phyloP scores from a whole-genome alignment of 495 filamentous ascomycete genomes.

The Penicillium subrubescens region DNA sequence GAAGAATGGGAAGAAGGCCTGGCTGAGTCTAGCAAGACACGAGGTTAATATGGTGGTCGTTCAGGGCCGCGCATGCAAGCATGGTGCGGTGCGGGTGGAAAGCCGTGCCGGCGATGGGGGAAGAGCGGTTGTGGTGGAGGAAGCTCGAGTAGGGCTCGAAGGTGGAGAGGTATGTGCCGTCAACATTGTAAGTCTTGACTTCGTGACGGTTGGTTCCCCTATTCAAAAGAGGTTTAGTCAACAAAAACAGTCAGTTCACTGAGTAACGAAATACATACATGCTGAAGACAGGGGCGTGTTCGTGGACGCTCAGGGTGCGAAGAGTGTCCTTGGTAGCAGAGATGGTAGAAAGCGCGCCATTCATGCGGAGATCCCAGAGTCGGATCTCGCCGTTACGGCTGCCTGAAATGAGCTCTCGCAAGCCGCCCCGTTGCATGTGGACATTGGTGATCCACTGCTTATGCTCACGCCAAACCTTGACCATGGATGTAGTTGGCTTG shows the following conservation, averaged over 20 bases:
- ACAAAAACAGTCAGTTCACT: neutral
- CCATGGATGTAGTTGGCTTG: slow-evolving; percentile 80
- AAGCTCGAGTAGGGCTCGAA: slow-evolving; percentile 89
- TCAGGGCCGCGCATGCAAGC: slow-evolving; percentile 72
- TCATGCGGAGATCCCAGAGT: slow-evolving; percentile 93
- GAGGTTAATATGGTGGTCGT: slow-evolving; percentile 51
- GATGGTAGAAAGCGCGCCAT: slow-evolving; percentile 70
- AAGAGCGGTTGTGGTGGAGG: slow-evolving; percentile 72
- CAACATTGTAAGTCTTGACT: slow-evolving; percentile 90
- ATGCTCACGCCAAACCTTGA: slow-evolving; percentile 94
- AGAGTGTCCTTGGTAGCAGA: slow-evolving; percentile 75
- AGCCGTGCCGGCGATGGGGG: slow-evolving; percentile 82
- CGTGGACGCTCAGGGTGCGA: slow-evolving; percentile 86
- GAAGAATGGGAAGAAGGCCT: neutral
- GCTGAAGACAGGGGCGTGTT: slow-evolving; percentile 95
- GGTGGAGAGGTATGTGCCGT: slow-evolving; percentile 72
- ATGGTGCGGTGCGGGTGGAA: slow-evolving; percentile 97
- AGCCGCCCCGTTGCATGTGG: slow-evolving; percentile 94
- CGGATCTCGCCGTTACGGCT: slow-evolving; percentile 90
- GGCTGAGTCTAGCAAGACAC: slow-evolving; percentile 41
- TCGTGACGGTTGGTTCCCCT: slow-evolving; percentile 86
- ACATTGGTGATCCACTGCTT: slow-evolving; percentile 92
- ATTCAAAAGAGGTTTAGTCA: slow-evolving; percentile 16
- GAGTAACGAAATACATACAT: slow-evolving; percentile 64
- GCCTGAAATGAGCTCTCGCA: slow-evolving; percentile 84